These are phyloP conservation scores for Pseudogymnoascus sp. DNA, from an alignment of 2,329 filamentous ascomycete genomes.

Conservation along the genomic window DNA sequence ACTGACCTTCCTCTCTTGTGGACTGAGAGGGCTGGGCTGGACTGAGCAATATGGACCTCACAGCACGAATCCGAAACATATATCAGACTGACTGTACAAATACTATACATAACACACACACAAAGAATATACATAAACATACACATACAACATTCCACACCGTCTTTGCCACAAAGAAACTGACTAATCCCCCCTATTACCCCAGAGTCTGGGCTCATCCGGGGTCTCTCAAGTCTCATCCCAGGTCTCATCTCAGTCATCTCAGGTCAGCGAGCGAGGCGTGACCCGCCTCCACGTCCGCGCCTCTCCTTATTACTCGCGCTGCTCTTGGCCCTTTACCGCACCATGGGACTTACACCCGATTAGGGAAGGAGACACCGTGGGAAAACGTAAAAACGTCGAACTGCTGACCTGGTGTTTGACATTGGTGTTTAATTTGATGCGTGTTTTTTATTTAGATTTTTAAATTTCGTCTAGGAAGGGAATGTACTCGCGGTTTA, in stretches of 20 bases:
- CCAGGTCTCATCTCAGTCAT: neutral
- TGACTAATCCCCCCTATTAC: neutral
- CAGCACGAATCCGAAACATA: neutral
- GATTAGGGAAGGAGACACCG: neutral
- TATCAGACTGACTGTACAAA: neutral
- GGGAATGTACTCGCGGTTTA: neutral
- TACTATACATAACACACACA: neutral
- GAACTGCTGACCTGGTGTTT: neutral
- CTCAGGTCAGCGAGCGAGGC: no score
- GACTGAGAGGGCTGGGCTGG: neutral
- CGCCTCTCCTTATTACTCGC: neutral
- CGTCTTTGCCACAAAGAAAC: neutral
- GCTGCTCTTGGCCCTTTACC: neutral
- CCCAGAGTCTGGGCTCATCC: neutral
- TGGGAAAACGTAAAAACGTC: neutral
- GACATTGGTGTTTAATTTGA: neutral
- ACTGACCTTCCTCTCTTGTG: neutral
- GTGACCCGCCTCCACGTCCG: no score
- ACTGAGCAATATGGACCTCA: neutral
- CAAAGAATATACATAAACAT: neutral
- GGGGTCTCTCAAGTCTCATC: neutral
- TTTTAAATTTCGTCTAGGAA: neutral
- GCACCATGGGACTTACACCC: neutral
- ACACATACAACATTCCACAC: neutral
- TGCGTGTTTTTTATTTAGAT: neutral